phyloP scores from a whole-genome alignment of 164 flowering plant genomes.

The Tinospora cordifolia region DNA sequence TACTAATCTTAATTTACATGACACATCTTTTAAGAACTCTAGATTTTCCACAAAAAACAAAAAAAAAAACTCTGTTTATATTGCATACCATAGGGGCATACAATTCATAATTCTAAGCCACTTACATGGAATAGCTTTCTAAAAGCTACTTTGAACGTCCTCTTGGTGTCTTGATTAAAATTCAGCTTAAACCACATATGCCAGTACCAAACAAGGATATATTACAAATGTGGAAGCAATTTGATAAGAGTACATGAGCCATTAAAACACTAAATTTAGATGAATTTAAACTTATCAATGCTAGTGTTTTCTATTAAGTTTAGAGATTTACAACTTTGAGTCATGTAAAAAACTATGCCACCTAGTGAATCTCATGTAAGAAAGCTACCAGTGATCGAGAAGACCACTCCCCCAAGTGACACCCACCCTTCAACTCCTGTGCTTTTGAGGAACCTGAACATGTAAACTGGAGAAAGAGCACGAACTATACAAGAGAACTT shows the following conservation, averaged over 20 bases:
- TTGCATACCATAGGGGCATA: no score
- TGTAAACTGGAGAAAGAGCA: conserved; percentile 67
- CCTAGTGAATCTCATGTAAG: conserved; percentile 7
- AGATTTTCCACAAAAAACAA: no score
- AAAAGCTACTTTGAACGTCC: conserved; percentile 54
- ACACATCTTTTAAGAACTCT: no score
- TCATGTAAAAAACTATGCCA: conserved; percentile 4
- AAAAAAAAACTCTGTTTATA: no score
- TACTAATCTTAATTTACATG: no score
- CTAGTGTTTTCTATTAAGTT: conserved; percentile 1
- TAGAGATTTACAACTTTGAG: conserved; percentile 1
- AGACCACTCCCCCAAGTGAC: conserved; percentile 71
- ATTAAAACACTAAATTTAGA: conserved; percentile 1
- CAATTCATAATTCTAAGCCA: no score
- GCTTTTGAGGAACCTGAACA: conserved; percentile 44
- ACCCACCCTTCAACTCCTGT: conserved; percentile 64
- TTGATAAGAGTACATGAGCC: conserved; percentile 24
- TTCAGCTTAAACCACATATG: conserved; percentile 68
- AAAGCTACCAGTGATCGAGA: conserved; percentile 58
- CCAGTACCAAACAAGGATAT: conserved; percentile 61
- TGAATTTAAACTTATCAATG: neutral
- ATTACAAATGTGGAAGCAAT: conserved; percentile 57
- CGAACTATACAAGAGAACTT: conserved; percentile 31
- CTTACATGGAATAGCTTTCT: no score
- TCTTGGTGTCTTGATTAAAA: conserved; percentile 55